A percentile compares a stretch with the other conserved stretches of the same genome.
Conservation (phyloP, 306 rosid species). For the Lathyrus tuberosus region DNA sequence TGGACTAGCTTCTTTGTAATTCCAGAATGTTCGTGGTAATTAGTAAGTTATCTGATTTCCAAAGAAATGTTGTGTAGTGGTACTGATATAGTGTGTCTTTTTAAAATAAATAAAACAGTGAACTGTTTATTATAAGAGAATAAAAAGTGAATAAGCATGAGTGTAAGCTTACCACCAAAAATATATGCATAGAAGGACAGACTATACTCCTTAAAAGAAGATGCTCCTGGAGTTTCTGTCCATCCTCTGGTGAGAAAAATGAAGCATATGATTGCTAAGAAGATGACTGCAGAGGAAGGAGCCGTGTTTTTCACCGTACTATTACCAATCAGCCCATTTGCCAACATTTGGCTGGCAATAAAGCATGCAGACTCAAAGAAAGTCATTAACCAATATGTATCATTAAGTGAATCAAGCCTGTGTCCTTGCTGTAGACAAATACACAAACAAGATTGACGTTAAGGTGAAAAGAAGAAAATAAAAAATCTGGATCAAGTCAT, state of each 20-base stretch:
- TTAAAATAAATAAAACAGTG: not conserved
- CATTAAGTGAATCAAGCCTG: conserved; percentile 80
- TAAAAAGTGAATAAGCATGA: conserved; percentile 31
- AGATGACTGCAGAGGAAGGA: conserved; percentile 58
- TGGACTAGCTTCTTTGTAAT: conserved; percentile 19
- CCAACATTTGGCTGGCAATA: conserved; percentile 85
- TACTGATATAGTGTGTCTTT: conserved; percentile 18
- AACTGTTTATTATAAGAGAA: conserved; percentile 9
- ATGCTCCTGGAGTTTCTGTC: conserved; percentile 57
- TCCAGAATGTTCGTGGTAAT: conserved; percentile 19
- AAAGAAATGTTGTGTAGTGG: conserved; percentile 25
- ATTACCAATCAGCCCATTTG: conserved; percentile 77
- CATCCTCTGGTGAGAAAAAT: conserved; percentile 63
- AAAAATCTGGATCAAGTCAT: conserved; percentile 34
- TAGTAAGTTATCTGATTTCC: conserved; percentile 16
- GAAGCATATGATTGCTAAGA: conserved; percentile 67
- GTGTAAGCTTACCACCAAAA: conserved; percentile 67
- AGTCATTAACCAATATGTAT: conserved; percentile 91
- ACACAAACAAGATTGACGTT: conserved; percentile 28
- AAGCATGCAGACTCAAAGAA: conserved; percentile 77
- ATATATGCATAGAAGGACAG: conserved; percentile 62
- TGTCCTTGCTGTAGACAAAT: conserved; percentile 78
- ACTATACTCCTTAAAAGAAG: conserved; percentile 67
- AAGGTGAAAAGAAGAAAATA: conserved; percentile 2
- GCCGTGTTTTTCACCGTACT: conserved; percentile 46